phyloP scores from a whole-genome alignment of 495 filamentous ascomycete species.

The Daldinia vernicosa region DNA sequence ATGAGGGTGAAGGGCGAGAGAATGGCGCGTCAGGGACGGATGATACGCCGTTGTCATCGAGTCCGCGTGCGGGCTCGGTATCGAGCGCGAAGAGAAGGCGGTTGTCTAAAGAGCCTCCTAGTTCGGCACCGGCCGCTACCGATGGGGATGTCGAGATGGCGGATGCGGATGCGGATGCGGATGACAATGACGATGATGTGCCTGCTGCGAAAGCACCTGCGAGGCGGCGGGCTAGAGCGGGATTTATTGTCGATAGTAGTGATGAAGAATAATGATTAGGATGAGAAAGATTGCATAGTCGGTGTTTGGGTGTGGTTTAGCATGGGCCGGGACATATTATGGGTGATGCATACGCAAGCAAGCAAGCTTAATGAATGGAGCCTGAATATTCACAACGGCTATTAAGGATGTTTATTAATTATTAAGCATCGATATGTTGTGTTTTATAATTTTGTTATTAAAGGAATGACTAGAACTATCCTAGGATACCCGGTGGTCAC shows the following conservation, averaged over 20 bases:
- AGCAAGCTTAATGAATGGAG: background rate
- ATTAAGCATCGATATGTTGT: background rate
- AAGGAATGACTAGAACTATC: slow-evolving; percentile 2
- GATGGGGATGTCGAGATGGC: slow-evolving; percentile 9
- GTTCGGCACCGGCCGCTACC: slow-evolving; percentile 7
- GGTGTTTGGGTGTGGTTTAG: slow-evolving; percentile 26
- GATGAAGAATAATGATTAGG: slow-evolving; percentile 55
- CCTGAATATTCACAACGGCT: background rate
- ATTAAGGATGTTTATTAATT: background rate
- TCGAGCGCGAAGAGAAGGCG: slow-evolving; percentile 39
- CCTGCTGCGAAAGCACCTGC: slow-evolving; percentile 37
- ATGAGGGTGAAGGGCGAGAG: slow-evolving; percentile 43
- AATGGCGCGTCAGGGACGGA: slow-evolving; percentile 31
- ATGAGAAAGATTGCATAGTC: slow-evolving; percentile 11
- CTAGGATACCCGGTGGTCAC: background rate
- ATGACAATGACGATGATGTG: slow-evolving; percentile 42
- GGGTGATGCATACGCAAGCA: background rate
- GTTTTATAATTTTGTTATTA: background rate
- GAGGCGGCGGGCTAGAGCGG: slow-evolving; percentile 54
- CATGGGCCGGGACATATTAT: background rate
- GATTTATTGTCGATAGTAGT: slow-evolving; percentile 66
- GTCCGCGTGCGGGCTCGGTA: slow-evolving; percentile 27
- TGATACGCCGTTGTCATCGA: slow-evolving; percentile 46
- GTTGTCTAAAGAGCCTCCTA: slow-evolving; percentile 36
- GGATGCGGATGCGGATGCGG: background rate